phyloP scores from a whole-genome alignment of 306 rosid species.

The Psophocarpus tetragonolobus region DNA sequence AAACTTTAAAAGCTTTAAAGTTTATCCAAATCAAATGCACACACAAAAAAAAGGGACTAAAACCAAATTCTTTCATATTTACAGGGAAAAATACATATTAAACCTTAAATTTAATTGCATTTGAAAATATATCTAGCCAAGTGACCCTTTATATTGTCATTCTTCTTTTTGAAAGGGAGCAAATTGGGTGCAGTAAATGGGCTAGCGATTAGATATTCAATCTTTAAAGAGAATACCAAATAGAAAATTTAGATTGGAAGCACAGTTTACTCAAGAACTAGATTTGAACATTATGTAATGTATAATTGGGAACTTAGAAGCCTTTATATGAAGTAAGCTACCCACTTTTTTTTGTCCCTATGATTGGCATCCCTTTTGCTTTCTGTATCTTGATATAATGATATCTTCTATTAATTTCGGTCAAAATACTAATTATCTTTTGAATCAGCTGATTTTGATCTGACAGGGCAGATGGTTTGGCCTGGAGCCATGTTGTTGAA shows the following conservation, averaged over 20 bases:
- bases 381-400: too few relatives aligned
- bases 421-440: constrained; percentile 39
- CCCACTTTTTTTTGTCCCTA: not conserved
- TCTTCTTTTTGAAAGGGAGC: constrained; percentile 4
- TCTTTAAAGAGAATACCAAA: not conserved
- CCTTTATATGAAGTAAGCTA: not conserved
- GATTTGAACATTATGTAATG: not conserved
- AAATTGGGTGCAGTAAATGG: not conserved
- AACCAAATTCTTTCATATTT: not conserved
- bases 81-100: not conserved
- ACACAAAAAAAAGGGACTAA: not conserved
- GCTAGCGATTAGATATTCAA: not conserved
- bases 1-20: not conserved
- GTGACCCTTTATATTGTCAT: not conserved
- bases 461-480: constrained; percentile 97
- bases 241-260: not conserved
- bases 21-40: not conserved
- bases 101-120: not conserved
- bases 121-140: constrained; percentile 11
- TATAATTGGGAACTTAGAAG: not conserved
- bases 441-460: constrained; percentile 89
- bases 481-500: constrained; percentile 93
- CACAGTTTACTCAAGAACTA: not conserved
- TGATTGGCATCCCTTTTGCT: not conserved
- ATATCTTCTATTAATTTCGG: not conserved